Evolutionary conservation across 2,329 filamentous ascomycete genomes (phyloP).

Genomic region (Fusarium floridanum): DNA sequence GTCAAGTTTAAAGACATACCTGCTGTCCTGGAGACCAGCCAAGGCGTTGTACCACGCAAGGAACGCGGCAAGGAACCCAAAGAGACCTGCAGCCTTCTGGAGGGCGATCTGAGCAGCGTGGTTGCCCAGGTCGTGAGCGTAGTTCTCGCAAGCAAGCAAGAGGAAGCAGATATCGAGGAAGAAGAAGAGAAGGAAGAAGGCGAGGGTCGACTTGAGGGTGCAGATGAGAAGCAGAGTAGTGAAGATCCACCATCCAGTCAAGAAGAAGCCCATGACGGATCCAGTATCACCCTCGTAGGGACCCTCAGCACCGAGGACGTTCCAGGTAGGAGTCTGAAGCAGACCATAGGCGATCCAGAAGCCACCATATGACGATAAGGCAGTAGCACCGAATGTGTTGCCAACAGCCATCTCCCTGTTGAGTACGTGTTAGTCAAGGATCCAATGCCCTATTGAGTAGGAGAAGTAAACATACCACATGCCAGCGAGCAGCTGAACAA

Average conservation of each 20-base stretch:
- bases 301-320: conserved; percentile 62
- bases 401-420: conserved; percentile 86
- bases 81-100: conserved; percentile 80
- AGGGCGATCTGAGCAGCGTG: conserved; percentile 60
- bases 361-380: conserved; percentile 83
- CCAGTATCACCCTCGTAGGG: conserved; percentile 61
- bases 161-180: conserved; percentile 82
- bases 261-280: conserved; percentile 79
- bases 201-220: conserved; percentile 81
- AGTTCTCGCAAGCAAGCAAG: conserved; percentile 75
- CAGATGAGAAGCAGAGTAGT: conserved; percentile 79
- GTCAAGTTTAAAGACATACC: conserved; percentile 57
- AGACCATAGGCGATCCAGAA: conserved; percentile 86
- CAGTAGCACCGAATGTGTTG: conserved; percentile 88
- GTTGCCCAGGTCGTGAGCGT: conserved; percentile 65
- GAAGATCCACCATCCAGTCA: conserved; percentile 88
- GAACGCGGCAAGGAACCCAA: conserved; percentile 85
- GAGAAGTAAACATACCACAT: conserved; percentile 77
- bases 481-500: conserved; percentile 81
- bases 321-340: conserved; percentile 76
- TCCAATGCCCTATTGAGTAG: not conserved
- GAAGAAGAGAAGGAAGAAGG: conserved; percentile 84
- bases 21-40: conserved; percentile 81
- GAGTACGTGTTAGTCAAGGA: conserved; percentile 12
- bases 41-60: conserved; percentile 90